Evolutionary conservation across 2,329 filamentous ascomycete genomes (phyloP).

Genomic region (Hortaea werneckii): DNA sequence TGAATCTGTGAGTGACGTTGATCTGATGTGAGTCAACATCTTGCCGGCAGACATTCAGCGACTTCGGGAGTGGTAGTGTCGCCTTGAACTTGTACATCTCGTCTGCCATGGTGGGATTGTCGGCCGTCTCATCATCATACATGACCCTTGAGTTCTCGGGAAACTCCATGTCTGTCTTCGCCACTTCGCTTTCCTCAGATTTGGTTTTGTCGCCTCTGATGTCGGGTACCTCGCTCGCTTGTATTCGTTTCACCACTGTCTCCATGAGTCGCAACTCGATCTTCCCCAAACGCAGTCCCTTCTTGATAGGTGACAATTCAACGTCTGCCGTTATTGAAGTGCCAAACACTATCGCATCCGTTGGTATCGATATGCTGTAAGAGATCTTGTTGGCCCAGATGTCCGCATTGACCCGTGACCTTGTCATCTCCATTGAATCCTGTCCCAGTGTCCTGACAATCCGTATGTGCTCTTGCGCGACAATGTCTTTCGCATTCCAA

Average conservation of each 20-base stretch:
- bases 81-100: conserved; percentile 52
- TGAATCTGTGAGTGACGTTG: conserved; percentile 85
- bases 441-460: conserved; percentile 39
- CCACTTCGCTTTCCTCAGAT: conserved; percentile 28
- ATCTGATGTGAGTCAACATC: conserved; percentile 83
- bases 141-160: conserved; percentile 25
- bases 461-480: conserved; percentile 57
- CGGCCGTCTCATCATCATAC: conserved; percentile 29
- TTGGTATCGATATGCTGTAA: conserved; percentile 86
- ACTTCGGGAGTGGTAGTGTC: conserved; percentile 63
- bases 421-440: conserved; percentile 60
- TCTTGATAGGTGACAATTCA: conserved; percentile 75
- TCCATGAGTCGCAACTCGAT: conserved; percentile 75
- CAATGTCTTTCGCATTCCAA: conserved; percentile 79
- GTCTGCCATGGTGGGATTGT: conserved; percentile 34
- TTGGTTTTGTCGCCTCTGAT: conserved; percentile 23
- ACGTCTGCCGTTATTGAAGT: conserved; percentile 78
- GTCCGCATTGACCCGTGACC: conserved; percentile 60
- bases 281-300: conserved; percentile 76
- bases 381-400: conserved; percentile 97
- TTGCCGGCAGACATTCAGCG: conserved; percentile 72
- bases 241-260: conserved; percentile 45
- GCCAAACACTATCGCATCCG: conserved; percentile 89
- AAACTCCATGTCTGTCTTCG: conserved; percentile 29
- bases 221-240: conserved; percentile 23